A percentile compares a stretch with the other conserved stretches of the same genome.
Conservation (phyloP, 352 stramenopile genomes). For the Phytophthora rubi region DNA sequence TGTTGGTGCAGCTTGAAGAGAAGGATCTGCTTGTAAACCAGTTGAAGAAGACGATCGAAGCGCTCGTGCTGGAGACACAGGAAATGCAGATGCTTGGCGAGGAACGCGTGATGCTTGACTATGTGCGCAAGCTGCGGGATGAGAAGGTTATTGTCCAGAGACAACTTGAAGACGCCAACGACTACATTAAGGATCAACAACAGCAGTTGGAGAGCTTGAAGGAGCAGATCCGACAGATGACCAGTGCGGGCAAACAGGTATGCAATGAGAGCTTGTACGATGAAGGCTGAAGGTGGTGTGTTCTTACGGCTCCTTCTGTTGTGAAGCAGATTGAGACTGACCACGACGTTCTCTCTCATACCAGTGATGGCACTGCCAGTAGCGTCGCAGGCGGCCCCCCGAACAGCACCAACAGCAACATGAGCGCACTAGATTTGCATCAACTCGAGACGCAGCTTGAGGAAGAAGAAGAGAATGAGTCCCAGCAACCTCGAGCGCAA, state of each 20-base stretch:
- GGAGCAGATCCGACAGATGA: constrained; percentile 62
- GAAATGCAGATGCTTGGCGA: constrained; percentile 83
- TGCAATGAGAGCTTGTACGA: constrained; percentile 4
- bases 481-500: constrained; percentile 26
- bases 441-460: constrained; percentile 26
- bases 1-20: constrained; percentile 80
- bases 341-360: constrained; percentile 45
- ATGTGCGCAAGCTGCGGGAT: constrained; percentile 83
- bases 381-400: constrained; percentile 18
- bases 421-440: constrained; percentile 23
- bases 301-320: constrained; percentile 36
- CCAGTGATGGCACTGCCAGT: constrained; percentile 37
- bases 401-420: constrained; percentile 33
- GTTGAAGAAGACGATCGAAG: constrained; percentile 82
- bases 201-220: constrained; percentile 83
- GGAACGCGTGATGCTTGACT: constrained; percentile 82
- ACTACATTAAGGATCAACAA: constrained; percentile 81
- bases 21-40: constrained; percentile 84
- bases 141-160: constrained; percentile 73
- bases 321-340: constrained; percentile 41
- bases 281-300: constrained; percentile 11
- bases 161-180: constrained; percentile 77
- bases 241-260: constrained; percentile 42
- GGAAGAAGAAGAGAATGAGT: constrained; percentile 18
- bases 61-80: constrained; percentile 72